Percentiles rank a stretch among this genome's conserved stretches.
These are phyloP conservation scores for Fraxinus sp. DNA, from an alignment of 305 asterid genomes.

Conservation along the genomic window DNA sequence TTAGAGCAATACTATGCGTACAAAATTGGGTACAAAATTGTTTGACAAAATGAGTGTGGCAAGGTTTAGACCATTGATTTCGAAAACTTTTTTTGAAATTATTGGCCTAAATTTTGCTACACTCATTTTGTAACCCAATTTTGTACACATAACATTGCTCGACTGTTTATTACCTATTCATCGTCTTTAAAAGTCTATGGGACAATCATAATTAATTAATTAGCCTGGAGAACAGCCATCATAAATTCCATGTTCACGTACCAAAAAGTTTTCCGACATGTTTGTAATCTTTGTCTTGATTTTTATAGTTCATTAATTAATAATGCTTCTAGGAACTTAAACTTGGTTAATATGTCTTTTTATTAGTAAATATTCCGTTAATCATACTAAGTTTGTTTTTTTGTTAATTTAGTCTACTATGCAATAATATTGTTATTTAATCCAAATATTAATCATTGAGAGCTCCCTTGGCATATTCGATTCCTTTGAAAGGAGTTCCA, in stretches of 20 bases:
- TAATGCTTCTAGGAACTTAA: not conserved
- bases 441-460: constrained; percentile 33
- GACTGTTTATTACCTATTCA: no score
- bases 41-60: no score
- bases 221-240: not conserved
- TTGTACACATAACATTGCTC: no score
- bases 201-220: not conserved
- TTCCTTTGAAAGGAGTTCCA: constrained; percentile 9
- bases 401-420: constrained; percentile 5
- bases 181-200: not conserved
- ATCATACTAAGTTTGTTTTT: not conserved
- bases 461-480: constrained; percentile 30
- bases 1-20: no score
- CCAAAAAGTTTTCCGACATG: not conserved
- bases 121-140: no score
- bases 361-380: not conserved
- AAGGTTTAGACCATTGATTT: no score
- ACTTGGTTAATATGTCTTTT: not conserved
- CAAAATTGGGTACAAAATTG: no score
- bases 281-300: not conserved
- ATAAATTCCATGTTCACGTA: not conserved
- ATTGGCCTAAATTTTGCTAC: no score
- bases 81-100: no score
- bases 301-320: no score
- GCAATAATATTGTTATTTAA: constrained; percentile 45